Conservation (phyloP, 1,284 basidiomycete genomes). For the Marasmius sp. region DNA sequence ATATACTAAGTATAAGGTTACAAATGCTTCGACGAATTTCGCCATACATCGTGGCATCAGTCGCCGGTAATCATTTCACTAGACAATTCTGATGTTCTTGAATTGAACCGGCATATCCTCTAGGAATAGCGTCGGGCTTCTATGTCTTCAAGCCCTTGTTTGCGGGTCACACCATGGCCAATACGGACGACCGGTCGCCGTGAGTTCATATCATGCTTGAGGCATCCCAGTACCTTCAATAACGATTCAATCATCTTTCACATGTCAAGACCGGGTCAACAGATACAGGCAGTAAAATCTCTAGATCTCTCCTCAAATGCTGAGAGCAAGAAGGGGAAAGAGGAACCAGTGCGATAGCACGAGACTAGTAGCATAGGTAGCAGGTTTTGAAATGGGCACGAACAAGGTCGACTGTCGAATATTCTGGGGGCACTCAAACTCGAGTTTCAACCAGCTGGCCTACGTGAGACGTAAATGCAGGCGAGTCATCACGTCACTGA, state of each 20-base stretch:
- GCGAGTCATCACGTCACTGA: too few species aligned
- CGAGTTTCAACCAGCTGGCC: too few species aligned
- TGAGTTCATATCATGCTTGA: background rate
- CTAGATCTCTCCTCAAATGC: background rate
- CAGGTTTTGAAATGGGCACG: too few species aligned
- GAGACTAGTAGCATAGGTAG: too few species aligned
- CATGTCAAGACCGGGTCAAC: background rate
- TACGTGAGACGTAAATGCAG: too few species aligned
- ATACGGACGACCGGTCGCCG: background rate
- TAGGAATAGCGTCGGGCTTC: constrained; percentile 12
- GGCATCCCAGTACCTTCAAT: background rate
- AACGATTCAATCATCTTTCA: background rate
- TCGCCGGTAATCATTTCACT: constrained; percentile 26
- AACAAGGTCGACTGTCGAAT: too few species aligned
- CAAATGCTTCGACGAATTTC: constrained; percentile 20
- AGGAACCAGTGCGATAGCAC: too few species aligned
- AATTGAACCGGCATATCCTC: background rate
- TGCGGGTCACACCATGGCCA: constrained; percentile 5
- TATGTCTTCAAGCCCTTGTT: constrained; percentile 36
- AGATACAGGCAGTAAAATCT: background rate
- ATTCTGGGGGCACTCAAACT: too few species aligned
- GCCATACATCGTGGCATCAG: constrained; percentile 34
- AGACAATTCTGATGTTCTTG: background rate
- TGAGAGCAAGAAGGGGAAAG: background rate
- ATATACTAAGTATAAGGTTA: background rate